These are phyloP conservation scores for Backusella macrospora DNA, from an alignment of 192 early-diverging fungal species.

Conservation along the genomic window DNA sequence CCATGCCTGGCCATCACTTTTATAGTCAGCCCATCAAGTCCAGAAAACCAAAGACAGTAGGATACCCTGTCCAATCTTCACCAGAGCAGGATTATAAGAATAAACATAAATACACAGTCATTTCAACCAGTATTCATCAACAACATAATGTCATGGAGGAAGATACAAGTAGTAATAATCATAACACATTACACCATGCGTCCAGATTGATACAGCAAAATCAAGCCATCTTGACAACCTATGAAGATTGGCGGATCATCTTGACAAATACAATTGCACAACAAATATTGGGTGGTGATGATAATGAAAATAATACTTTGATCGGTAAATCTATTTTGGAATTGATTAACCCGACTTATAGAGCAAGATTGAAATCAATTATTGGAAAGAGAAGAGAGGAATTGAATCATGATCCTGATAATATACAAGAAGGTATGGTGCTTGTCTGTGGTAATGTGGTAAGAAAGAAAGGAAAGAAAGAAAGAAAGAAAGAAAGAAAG, in stretches of 20 bases:
- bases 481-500: not conserved
- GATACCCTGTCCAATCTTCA: not conserved
- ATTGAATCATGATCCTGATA: not conserved
- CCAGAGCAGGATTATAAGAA: too few relatives aligned
- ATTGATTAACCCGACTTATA: slow-evolving; percentile 22
- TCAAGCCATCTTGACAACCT: slow-evolving; percentile 62
- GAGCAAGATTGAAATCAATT: not conserved
- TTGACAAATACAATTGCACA: slow-evolving; percentile 59
- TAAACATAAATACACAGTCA: not conserved
- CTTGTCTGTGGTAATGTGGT: slow-evolving; percentile 38
- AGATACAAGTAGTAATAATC: not conserved
- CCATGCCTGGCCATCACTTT: too few relatives aligned
- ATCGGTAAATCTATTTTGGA: slow-evolving; percentile 15
- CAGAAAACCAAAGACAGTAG: not conserved
- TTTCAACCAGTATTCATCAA: too few relatives aligned
- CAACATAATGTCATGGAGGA: not conserved
- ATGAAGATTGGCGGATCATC: slow-evolving; percentile 49
- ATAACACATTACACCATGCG: slow-evolving; percentile 36
- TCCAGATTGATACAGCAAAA: slow-evolving; percentile 58
- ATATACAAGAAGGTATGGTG: slow-evolving; percentile 17
- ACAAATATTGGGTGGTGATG: not conserved
- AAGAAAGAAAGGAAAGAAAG: slow-evolving; percentile 5
- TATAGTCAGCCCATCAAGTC: not conserved
- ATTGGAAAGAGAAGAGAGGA: not conserved
- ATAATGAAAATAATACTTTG: not conserved